Base-by-base conservation (phyloP, 768 basidiomycete genomes). In the Coprinopsis cinerea region DNA sequence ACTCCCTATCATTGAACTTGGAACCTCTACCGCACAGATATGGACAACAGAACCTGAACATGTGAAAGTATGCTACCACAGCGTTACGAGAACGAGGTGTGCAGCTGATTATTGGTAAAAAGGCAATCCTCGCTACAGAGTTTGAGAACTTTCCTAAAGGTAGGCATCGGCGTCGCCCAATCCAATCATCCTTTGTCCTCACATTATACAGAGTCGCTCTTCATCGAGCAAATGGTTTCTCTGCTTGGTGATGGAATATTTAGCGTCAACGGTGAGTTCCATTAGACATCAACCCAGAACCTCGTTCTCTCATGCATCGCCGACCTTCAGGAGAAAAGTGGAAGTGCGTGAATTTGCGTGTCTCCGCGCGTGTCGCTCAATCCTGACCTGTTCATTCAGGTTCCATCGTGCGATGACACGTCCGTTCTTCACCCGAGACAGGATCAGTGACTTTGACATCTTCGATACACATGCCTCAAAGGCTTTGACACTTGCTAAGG, bases 371-470 rank as follows among this genome's bases (percentile, higher is more conserved):
- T 51, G 34, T 23, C 23, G 15, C 4, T 39, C 14, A 41, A 41
- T 14, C 6, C 27, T 22, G 13, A 39, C 27, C 4, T 4, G 13
- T 13, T 30, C 18, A 28, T 47, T 18, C 24, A 77, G 81, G 55
- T 74, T 82, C 55, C 82, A 85, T 57, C 76, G 83, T 11, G 58
- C 73, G 2, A 81, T 86, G 70, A 80, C 82, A 0, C 77, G 85
- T 0, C 84, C 84, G 0, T 86, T 84, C 68, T 85, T 87, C 65
- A 75, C 61, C 53, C 72, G 70, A 28, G 83, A 84, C 17, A 66
- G 73, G 46, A 75, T 82, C 25, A 75, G 73, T 35, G 75, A 82
- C 57, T 84, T 82, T 51, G 78, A 82, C 20, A 76, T 77, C 34
- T 82, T 83, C 56, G 79, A 76, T 51, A 65, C 71, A 13, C 78